These are phyloP conservation scores for Anethum foeniculum DNA, from an alignment of 140 eudicot species.

Conservation along the genomic window DNA sequence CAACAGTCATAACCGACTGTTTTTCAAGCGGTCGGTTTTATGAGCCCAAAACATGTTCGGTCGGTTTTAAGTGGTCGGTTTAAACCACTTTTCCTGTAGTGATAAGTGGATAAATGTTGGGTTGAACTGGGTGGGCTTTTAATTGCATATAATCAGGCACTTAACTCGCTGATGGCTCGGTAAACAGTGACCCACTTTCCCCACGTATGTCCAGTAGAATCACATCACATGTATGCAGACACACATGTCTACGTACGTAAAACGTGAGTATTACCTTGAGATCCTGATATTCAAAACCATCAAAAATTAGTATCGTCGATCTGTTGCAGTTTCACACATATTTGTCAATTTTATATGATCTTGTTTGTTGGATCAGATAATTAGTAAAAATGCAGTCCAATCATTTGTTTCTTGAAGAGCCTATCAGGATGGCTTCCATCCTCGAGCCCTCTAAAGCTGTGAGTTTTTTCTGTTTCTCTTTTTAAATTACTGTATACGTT, in stretches of 20 bases:
- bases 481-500: not conserved
- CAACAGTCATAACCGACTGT: too few species aligned
- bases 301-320: not conserved
- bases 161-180: not conserved
- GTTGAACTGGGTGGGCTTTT: not conserved
- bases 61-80: too few species aligned
- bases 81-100: too few species aligned
- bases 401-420: conserved; percentile 89
- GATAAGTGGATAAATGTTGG: not conserved
- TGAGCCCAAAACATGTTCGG: too few species aligned
- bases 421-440: conserved; percentile 87
- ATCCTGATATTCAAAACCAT: not conserved
- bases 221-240: not conserved
- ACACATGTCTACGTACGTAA: not conserved
- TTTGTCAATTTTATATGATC: not conserved
- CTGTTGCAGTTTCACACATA: too few species aligned
- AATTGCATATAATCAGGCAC: not conserved
- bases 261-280: not conserved
- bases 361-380: not conserved
- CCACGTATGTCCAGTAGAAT: not conserved
- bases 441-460: conserved; percentile 91
- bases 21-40: too few species aligned
- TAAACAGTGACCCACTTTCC: not conserved
- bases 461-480: not conserved
- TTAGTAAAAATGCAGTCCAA: conserved; percentile 50